phyloP scores from a whole-genome alignment of 2,329 filamentous ascomycete species.

The Hymenoscyphus repandus region DNA sequence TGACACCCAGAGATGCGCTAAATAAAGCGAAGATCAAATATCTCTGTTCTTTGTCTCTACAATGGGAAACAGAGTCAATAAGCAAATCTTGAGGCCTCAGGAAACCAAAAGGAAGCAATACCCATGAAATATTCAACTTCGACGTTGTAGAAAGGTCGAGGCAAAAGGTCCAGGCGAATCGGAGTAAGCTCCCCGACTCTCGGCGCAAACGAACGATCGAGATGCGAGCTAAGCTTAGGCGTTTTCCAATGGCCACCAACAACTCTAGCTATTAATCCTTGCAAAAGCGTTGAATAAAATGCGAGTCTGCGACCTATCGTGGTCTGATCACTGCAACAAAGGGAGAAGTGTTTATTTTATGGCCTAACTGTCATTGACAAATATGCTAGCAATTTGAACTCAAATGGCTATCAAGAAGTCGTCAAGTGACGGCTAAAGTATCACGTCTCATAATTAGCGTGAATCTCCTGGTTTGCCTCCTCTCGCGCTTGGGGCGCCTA shows the following conservation, averaged over 20 bases:
- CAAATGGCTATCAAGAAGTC: no score
- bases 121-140: background rate
- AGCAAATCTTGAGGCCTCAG: conserved; percentile 4
- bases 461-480: no score
- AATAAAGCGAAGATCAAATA: no score
- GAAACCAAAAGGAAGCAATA: conserved; percentile 10
- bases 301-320: background rate
- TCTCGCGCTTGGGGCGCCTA: no score
- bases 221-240: background rate
- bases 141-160: conserved; percentile 3
- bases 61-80: background rate
- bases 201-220: background rate
- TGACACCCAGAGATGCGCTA: background rate
- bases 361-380: no score
- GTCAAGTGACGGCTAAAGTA: no score
- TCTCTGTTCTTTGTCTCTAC: background rate
- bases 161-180: background rate
- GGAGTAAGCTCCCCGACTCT: conserved; percentile 5
- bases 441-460: no score
- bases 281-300: background rate
- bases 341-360: no score
- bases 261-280: background rate
- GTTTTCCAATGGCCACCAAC: background rate
- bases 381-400: no score
- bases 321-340: no score